Evolutionary conservation across 371 early-diverging fungal genomes (phyloP), one percentile per base, ranked within the genome.

Genomic region (Mortierella sp.): DNA sequence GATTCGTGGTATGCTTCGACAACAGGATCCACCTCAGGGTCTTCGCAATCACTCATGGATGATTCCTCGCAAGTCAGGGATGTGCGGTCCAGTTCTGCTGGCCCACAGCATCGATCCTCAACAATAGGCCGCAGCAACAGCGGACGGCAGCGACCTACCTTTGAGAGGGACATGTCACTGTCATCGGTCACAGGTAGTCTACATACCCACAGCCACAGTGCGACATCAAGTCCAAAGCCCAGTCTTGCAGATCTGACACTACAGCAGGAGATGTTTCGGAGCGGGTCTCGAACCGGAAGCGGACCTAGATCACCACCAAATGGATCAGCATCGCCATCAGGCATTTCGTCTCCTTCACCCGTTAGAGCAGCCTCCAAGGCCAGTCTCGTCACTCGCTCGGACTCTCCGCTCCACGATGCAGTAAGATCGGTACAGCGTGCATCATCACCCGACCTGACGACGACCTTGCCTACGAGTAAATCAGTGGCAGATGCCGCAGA

Each of bases 61-160:
- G 63, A 58, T 41, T 17, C 60, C 16, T 48, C 59, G 14, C 40
- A 44, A 8, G 60, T 63, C 48, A 51, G 37, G 16, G 67, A 67
- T 10, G 28, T 59, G 56, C 57, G 64, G 22, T 40, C 62, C 17
- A n/a, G 41, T 25, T 40, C 54, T 9, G 46, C 39, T 2, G 46
- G 46, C 22, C 21, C 59, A 6, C 74, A 74, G 31, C 40, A 46
- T 22, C 59, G 76, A 13, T 22, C 76, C 17, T 68, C 68, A 0
- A 74, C 76, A 17, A 29, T 74, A 28, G 76, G 76, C 14, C 55
- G 76, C 17, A 68, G 68, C 57, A 63, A 56, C 39, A 74, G 68
- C 45, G 40, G 59, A 14, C 58, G 76, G 13, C 51, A 44, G 12
- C 63, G 68, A 51, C 19, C 41, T 31, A 49, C 68, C 1, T 41